Conservation (phyloP, 768 basidiomycete genomes). For the Sporobolomyces phaffii region DNA sequence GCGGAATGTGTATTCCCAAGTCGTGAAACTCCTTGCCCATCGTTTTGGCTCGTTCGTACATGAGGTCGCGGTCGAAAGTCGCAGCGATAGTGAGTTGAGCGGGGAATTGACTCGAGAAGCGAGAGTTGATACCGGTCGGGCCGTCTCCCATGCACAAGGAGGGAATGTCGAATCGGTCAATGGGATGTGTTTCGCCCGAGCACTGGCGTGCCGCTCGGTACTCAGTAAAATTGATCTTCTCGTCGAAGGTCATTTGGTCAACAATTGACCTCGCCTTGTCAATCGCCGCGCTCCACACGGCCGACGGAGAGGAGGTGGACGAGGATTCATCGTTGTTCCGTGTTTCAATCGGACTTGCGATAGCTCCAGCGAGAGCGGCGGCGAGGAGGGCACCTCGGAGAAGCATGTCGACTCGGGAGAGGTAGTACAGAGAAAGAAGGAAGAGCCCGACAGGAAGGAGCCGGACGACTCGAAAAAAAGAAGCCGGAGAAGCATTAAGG, state of each 20-base stretch:
- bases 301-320: background rate
- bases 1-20: slow-evolving; percentile 68
- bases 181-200: slow-evolving; percentile 1
- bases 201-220: background rate
- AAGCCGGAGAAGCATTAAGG: too few species aligned
- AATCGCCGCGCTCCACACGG: background rate
- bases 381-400: slow-evolving; percentile 8
- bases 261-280: slow-evolving; percentile 16
- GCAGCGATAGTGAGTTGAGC: slow-evolving; percentile 75
- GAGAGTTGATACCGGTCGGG: slow-evolving; percentile 5
- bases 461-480: too few species aligned
- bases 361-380: background rate
- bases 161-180: background rate
- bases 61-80: slow-evolving; percentile 71
- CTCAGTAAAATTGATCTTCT: slow-evolving; percentile 22
- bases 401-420: background rate
- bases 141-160: slow-evolving; percentile 10
- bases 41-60: slow-evolving; percentile 66
- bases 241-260: slow-evolving; percentile 9
- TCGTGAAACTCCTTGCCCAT: slow-evolving; percentile 77
- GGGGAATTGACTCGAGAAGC: slow-evolving; percentile 52
- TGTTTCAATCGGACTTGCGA: background rate
- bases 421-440: background rate
- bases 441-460: background rate
- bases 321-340: background rate